These are phyloP conservation scores for Narthecium ossifragum DNA, from an alignment of 106 monocot genomes.

Conservation along the genomic window DNA sequence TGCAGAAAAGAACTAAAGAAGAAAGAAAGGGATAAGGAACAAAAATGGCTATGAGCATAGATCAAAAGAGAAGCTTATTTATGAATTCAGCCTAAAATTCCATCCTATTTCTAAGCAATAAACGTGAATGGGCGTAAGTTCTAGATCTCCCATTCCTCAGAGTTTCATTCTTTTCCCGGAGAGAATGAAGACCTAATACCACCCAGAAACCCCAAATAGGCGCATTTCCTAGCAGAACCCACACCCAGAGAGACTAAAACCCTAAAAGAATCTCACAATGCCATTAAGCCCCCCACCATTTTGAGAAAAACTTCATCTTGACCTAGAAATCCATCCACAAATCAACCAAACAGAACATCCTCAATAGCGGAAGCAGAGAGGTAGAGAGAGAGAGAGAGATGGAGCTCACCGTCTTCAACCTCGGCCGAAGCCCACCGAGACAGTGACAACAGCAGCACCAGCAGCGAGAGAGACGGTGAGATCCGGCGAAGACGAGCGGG, in stretches of 20 bases:
- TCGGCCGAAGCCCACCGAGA: slow-evolving; percentile 3
- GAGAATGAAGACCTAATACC: background rate
- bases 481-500: background rate
- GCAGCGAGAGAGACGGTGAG: background rate
- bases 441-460: background rate
- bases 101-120: no score
- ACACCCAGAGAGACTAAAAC: background rate
- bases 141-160: no score
- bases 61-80: background rate
- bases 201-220: background rate
- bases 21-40: background rate
- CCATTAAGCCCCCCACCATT: background rate
- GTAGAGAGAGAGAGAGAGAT: background rate
- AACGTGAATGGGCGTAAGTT: no score
- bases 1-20: no score
- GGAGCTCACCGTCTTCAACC: slow-evolving; percentile 1
- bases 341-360: background rate
- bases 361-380: background rate
- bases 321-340: background rate
- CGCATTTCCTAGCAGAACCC: background rate
- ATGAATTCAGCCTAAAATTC: background rate
- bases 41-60: background rate
- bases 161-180: no score
- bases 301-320: background rate
- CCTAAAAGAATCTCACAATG: background rate